phyloP scores from a whole-genome alignment of 345 rosid genomes.

The Hevea brasiliensis region DNA sequence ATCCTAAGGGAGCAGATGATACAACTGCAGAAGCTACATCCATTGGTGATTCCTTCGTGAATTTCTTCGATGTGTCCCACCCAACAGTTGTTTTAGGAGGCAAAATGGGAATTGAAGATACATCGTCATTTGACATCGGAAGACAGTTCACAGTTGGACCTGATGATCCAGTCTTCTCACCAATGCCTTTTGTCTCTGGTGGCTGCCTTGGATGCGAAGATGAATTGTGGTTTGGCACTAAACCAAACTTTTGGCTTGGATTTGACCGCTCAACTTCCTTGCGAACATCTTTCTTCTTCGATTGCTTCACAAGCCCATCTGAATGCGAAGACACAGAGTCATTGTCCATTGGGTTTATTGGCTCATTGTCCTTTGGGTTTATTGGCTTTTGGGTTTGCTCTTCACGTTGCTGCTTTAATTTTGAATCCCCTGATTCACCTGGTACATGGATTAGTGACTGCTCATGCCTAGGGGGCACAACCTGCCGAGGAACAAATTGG shows the following conservation, averaged over 20 bases:
- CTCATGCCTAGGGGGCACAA: neutral
- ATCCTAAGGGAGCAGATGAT: slow-evolving; percentile 58
- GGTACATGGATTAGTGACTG: neutral
- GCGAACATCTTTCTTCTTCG: too few species aligned
- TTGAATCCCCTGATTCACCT: neutral
- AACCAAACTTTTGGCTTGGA: neutral
- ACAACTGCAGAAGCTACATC: slow-evolving; percentile 23
- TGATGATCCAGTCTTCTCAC: neutral
- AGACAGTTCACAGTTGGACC: neutral
- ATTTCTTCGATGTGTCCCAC: slow-evolving; percentile 37
- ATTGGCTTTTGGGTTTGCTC: too few species aligned
- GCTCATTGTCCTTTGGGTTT: too few species aligned
- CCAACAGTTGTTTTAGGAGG: slow-evolving; percentile 28
- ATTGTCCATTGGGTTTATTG: too few species aligned
- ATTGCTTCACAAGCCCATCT: too few species aligned
- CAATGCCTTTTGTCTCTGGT: neutral
- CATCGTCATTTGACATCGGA: too few species aligned
- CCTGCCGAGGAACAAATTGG: neutral
- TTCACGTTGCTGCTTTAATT: too few species aligned
- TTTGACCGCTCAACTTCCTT: neutral
- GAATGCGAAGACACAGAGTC: neutral
- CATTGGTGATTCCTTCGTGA: slow-evolving; percentile 39
- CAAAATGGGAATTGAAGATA: too few species aligned
- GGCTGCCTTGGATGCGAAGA: neutral
- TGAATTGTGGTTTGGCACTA: neutral